A percentile compares a stretch with the other conserved stretches of the same genome.
phyloP scores from a whole-genome alignment of 2,329 filamentous ascomycete genomes.

The Huntiella abstrusa region DNA sequence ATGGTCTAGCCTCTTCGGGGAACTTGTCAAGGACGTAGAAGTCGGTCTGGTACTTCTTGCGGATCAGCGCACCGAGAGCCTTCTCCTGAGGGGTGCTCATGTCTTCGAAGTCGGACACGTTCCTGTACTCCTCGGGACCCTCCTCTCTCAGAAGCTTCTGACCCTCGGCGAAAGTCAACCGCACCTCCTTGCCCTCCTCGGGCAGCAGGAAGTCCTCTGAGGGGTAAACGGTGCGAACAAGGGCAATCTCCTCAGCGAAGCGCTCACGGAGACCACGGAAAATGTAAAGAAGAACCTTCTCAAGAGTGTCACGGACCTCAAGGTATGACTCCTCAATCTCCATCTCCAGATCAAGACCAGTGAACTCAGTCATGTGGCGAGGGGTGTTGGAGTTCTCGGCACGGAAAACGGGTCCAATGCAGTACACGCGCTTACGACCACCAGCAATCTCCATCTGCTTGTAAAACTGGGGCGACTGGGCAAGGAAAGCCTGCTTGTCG shows the following conservation, averaged over 20 bases:
- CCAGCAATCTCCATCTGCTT: constrained; percentile 76
- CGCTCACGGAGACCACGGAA: constrained; percentile 53
- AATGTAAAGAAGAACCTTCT: constrained; percentile 58
- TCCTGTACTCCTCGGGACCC: constrained; percentile 44
- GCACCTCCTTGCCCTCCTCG: constrained; percentile 52
- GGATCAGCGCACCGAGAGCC: constrained; percentile 70
- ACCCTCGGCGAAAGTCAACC: constrained; percentile 59
- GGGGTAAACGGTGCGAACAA: constrained; percentile 55
- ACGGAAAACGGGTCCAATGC: constrained; percentile 64
- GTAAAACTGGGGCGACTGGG: constrained; percentile 70
- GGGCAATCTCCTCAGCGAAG: constrained; percentile 53
- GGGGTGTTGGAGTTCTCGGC: constrained; percentile 77
- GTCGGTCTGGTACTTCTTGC: constrained; percentile 79
- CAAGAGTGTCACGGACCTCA: constrained; percentile 54
- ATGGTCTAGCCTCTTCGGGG: constrained; percentile 70
- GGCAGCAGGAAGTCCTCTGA: constrained; percentile 62
- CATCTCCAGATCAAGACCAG: constrained; percentile 78
- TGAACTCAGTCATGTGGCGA: constrained; percentile 76
- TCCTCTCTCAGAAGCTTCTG: constrained; percentile 61
- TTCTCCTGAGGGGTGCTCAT: constrained; percentile 69
- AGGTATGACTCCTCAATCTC: constrained; percentile 63
- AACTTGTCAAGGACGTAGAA: constrained; percentile 98
- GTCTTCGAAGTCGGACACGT: constrained; percentile 60
- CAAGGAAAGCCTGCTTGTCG: constrained; percentile 59
- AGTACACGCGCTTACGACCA: constrained; percentile 57